Base-by-base conservation (phyloP, 2,329 filamentous ascomycete genomes). In the Aspergillus quadrilineatus region DNA sequence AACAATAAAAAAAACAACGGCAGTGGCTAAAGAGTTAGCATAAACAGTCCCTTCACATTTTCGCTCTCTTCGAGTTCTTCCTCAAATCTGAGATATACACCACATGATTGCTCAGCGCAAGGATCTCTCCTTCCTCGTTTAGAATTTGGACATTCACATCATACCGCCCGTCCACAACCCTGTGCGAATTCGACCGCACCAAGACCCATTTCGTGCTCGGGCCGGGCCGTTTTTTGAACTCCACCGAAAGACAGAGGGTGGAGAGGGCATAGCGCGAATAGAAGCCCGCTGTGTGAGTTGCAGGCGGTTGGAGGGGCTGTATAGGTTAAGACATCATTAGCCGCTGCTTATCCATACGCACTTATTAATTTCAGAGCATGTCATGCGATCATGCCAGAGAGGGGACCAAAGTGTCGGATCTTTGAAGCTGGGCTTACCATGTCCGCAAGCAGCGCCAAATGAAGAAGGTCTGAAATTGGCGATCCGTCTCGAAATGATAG, bases 31-130 rank as follows among this genome's bases (percentile, higher is more conserved):
- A 17, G 17, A 17, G 17, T 17, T 17, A 17, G 17, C 17, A 17
- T 17, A 17, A 17, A 17, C 22, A 22, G 2, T 26, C 6, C 3
- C 10, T n/a, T 36, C 30, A 47, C 29, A 47, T 47, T 15, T 12
- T 47, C 15, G 50, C 34, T 12, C 30, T 39, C 44, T 44, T 58
- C 12, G 29, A 22, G 29, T 28, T 44, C 10, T 47, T 42, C 30
- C 43, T 58, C 43, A 66, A 46, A 15, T 53, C 57, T 1, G 55
- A 57, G 9, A 62, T 50, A 59, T 60, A 60, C 3, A 63, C 47
- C 7, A 66, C 61, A 59, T 66, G 63, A 26, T 60, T 59, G 43
- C 64, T 64, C 46, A 66, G 57, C 2, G 60, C 61, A n/a, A 65
- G 58, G 5, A 66, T 14, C 9, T 60, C 46, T 1, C 53, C 63